Conservation (phyloP, 2,329 filamentous ascomycete genomes). For the Fusarium chuoi region DNA sequence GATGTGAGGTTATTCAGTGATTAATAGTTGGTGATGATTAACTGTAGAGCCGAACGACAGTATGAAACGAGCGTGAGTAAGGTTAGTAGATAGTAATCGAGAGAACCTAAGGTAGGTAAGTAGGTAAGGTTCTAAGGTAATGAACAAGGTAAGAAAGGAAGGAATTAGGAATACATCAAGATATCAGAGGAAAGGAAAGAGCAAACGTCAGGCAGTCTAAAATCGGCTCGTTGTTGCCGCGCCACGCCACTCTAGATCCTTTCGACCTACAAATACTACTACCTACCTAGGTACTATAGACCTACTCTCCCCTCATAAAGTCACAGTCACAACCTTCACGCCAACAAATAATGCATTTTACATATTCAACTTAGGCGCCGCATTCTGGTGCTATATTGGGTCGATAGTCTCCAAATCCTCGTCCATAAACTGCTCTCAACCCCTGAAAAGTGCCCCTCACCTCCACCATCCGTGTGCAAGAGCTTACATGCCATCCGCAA, state of each 20-base stretch:
- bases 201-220: neutral
- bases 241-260: slow-evolving; percentile 13
- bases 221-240: slow-evolving; percentile 8
- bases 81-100: neutral
- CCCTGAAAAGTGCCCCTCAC: slow-evolving; percentile 12
- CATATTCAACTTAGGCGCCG: slow-evolving; percentile 11
- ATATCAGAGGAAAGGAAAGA: neutral
- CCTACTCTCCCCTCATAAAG: neutral
- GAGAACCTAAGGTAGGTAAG: neutral
- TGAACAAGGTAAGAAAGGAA: neutral
- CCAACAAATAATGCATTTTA: slow-evolving; percentile 1
- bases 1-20: neutral
- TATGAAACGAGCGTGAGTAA: neutral
- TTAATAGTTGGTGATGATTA: neutral
- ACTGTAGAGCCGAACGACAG: neutral
- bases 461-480: slow-evolving; percentile 4
- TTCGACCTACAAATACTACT: neutral
- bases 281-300: no score
- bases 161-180: neutral
- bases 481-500: slow-evolving; percentile 16
- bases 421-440: slow-evolving; percentile 1
- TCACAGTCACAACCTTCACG: neutral
- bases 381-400: slow-evolving; percentile 19
- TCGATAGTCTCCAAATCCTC: slow-evolving; percentile 14
- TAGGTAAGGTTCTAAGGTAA: neutral